phyloP scores from a whole-genome alignment of 1,139 yeast genomes.

The Pichia sp. region DNA sequence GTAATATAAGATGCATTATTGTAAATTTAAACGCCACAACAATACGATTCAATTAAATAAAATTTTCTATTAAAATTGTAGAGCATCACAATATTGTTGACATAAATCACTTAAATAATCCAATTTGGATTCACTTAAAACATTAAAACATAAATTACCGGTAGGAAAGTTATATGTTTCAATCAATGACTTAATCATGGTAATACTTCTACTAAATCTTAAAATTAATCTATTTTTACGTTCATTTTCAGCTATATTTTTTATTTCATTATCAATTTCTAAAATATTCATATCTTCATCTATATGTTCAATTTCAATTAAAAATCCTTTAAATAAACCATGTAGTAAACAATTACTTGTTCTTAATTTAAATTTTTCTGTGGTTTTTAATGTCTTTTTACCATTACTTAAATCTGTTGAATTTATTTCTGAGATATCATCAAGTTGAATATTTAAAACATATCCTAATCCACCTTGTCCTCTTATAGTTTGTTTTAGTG shows the following conservation, averaged over 20 bases:
- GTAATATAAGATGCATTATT: no score
- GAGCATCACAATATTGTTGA: slow-evolving; percentile 33
- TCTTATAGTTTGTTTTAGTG: slow-evolving; percentile 59
- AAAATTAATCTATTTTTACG: slow-evolving; percentile 23
- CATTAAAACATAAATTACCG: slow-evolving; percentile 31
- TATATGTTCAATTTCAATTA: slow-evolving; percentile 49
- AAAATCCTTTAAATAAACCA: slow-evolving; percentile 66
- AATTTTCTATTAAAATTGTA: slow-evolving; percentile 27
- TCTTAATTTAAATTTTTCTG: slow-evolving; percentile 37
- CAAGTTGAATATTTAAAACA: slow-evolving; percentile 42
- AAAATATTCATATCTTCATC: slow-evolving; percentile 26
- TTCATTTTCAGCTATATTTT: slow-evolving; percentile 13
- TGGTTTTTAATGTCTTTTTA: slow-evolving; percentile 3
- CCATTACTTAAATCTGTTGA: not conserved
- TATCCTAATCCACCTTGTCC: slow-evolving; percentile 76
- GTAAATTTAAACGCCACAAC: no score
- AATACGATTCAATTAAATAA: no score
- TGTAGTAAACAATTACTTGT: slow-evolving; percentile 69
- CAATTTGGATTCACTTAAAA: slow-evolving; percentile 30
- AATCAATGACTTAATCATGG: slow-evolving; percentile 28
- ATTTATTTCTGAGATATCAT: slow-evolving; percentile 22
- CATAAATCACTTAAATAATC: slow-evolving; percentile 32
- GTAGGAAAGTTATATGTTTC: slow-evolving; percentile 29
- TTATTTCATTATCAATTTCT: slow-evolving; percentile 14
- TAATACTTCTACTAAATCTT: slow-evolving; percentile 28